Evolutionary conservation across 2,329 filamentous ascomycete genomes (phyloP).

Genomic region (Arthrobotrys megalospora): DNA sequence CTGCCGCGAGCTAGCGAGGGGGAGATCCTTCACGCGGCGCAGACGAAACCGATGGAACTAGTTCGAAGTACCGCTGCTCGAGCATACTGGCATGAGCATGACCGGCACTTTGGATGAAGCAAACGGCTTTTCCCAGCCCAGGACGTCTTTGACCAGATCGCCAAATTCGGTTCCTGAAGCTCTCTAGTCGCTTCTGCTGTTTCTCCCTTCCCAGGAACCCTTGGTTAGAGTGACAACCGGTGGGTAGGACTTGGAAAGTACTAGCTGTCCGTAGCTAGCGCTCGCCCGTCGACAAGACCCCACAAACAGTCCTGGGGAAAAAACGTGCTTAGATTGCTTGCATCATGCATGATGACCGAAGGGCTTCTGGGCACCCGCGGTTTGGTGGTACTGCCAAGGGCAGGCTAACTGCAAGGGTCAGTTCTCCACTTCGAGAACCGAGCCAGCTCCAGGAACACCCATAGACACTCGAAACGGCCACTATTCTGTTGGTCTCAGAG

Average conservation of each 20-base stretch:
- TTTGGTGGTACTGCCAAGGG: constrained; percentile 56
- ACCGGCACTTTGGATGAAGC: constrained; percentile 37
- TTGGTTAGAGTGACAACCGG: constrained; percentile 35
- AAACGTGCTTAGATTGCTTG: constrained; percentile 60
- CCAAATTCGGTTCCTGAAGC: constrained; percentile 51
- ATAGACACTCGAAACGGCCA: constrained; percentile 44
- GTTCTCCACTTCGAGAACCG: constrained; percentile 38
- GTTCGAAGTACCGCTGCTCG: constrained; percentile 16
- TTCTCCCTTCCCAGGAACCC: constrained; percentile 49
- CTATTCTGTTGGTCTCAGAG: constrained; percentile 28
- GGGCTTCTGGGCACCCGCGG: constrained; percentile 45
- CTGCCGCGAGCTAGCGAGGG: constrained; percentile 41
- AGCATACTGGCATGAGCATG: constrained; percentile 11
- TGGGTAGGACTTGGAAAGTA: constrained; percentile 40
- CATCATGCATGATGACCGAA: constrained; percentile 60
- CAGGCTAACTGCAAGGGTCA: constrained; percentile 52
- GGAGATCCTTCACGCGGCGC: constrained; percentile 41
- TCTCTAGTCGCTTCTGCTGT: constrained; percentile 43
- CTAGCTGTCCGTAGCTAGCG: constrained; percentile 48
- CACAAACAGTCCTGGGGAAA: constrained; percentile 39
- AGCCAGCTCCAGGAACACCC: constrained; percentile 31
- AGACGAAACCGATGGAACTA: constrained; percentile 29
- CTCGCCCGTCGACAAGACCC: constrained; percentile 17
- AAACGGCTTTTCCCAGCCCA: constrained; percentile 27
- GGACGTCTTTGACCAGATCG: constrained; percentile 38